Base-by-base conservation (phyloP, 805 yeast species). In the Teunomyces funiuensis region DNA sequence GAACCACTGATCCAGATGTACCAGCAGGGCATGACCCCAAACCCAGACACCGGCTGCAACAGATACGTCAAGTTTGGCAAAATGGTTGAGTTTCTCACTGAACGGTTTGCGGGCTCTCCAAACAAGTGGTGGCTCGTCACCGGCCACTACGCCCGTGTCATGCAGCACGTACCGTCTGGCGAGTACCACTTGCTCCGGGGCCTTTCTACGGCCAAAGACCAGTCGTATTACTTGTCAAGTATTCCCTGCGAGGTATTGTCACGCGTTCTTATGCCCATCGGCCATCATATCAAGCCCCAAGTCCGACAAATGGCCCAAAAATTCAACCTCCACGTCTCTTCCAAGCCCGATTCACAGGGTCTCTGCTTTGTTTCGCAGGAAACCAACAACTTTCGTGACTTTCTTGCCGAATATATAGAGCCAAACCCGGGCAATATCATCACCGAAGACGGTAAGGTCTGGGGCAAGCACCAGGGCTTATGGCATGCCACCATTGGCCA, bases 401-500 rank as follows among this genome's bases (percentile, higher is more conserved):
- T 93, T 53, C 63, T 91, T 20, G 71, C 74, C 43, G 91, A 89
- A 49, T 93, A 84, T 54, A 69, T 91, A 3, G 76, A 73, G 9
- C 82, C 85, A 1, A 71, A 71, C 5, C 88, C 88, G 1, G 99
- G 98, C 0, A 75, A 85, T 45, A 79, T 93, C 6, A 72, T 88
- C n/a, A 84, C 90, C 0, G 79, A 75, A 42, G 84, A 79, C 42
- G 95, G 95, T 4, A 67, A 64, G 39, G 71, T 79, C 0, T 88
- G 93, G 79, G 98, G 97, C 0, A 53, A 61, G 36, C 99, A 93
- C 60, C 66, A 75, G 19, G 99, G 99, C 0, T 58, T 93, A 7
- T 93, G 98, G 98, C 80, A 85, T 36, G 91, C 88, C n/a, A 93
- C 99, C 0, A 80, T 91, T 16, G 99, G 99, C 0, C 98, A 93